Base-by-base conservation (phyloP, 257 asterid genomes). In the Craterostigma plantagineum region DNA sequence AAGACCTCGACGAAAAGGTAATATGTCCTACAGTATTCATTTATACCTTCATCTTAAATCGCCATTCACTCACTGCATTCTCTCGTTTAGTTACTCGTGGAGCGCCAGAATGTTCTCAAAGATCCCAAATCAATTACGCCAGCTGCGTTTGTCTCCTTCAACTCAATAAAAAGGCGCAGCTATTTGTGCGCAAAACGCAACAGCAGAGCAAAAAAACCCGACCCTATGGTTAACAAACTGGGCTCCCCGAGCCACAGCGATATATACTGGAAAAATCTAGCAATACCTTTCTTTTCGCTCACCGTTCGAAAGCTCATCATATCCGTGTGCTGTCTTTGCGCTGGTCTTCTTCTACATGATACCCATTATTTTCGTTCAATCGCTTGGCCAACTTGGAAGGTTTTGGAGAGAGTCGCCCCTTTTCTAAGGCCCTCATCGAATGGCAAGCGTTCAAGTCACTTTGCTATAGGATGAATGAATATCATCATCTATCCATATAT, bases 211-310 rank as follows among this genome's bases (percentile, higher is more conserved):
- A n/a, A 77, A 70, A 60, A 77, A 77, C 42, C 96, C 96, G 1
- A 83, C 92, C 2, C 44, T 65, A 55, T 90, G 92, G 96, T 52
- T 80, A 51, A 83, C 99, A n/a, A 60, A 69, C 53, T 79, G 87
- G 92, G 99, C 99, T 23, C n/a, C 94, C 94, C 1, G 99, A 90
- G 55, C 99, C 99, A 46, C 80, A n/a, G 83, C 14, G 99, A 90
- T 54, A 65, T 90, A 45, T 90, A 75, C 69, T 90, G 99, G 99
- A 77, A 68, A 54, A 90, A 90, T 67, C 76, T 90, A 38, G 73
- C 79, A 14, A 71, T 90, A 58, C 80, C 99, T 0, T 79, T 79
- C 62, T 59, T 90, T 14, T 90, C 99, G 47, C 76, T 75, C 45
- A 75, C 60, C 56, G 58, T 90, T 38, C 75, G 99, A 42, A 83